Base-by-base conservation (phyloP, 306 rosid species). In the Fagus sylvatica region DNA sequence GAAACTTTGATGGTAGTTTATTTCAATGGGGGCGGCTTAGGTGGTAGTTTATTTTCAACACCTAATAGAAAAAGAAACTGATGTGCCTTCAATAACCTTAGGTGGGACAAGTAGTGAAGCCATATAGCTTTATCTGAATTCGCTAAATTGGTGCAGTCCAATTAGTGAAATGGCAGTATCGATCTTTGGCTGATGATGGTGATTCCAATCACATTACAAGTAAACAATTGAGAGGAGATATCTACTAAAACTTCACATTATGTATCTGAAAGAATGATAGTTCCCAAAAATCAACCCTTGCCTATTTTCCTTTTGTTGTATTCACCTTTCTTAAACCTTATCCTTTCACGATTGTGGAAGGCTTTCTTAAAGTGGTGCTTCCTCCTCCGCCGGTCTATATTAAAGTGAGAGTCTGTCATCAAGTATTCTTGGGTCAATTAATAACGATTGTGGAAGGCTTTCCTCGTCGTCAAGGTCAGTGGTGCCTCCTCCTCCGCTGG, bases 321-420 rank as follows among this genome's bases (percentile, higher is more conserved):
- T 70, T 78, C 84, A 92, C 98, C 91, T 90, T 91, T 78, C 77
- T 91, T 80, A 94, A 77, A 80, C 98, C 90, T 69, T 94, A 85
- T 94, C 98, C 83, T 84, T 70, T 78, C 84, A 92, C 80, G 55
- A 87, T 48, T 66, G 73, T 81, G 64, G 90, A 80, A 12, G 91
- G 89, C 85, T 80, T 94, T 76, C 98, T 22, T 22, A 22, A 22
- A 22, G n/a, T n/a, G n/a, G n/a, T n/a, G n/a, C n/a, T n/a, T n/a
- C n/a, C n/a, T n/a, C n/a, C n/a, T n/a, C n/a, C n/a, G n/a, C n/a
- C n/a, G n/a, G n/a, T n/a, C n/a, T n/a, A n/a, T n/a, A n/a, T n/a
- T n/a, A n/a, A n/a, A n/a, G n/a, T n/a, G n/a, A n/a, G n/a, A n/a
- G n/a, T n/a, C n/a, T n/a, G n/a, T n/a, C n/a, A n/a, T n/a, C n/a